Evolutionary conservation across 176 grass and related monocot species (phyloP).

Genomic region (Thinopyrum elongatum): DNA sequence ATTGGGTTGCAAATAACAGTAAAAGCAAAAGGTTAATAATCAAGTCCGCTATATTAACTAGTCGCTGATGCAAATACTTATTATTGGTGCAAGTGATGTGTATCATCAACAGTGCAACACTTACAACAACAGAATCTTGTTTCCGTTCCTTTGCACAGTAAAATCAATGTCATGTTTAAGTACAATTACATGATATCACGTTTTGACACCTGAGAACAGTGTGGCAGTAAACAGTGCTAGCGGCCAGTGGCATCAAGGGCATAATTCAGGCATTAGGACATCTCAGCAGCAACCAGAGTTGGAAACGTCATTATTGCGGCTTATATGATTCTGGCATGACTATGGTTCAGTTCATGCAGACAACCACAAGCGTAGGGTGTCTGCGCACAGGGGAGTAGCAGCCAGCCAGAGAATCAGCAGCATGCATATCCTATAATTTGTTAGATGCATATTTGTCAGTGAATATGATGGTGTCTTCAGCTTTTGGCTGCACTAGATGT

Average conservation of each 20-base stretch:
- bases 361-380: not conserved
- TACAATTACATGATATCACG: not conserved
- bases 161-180: not conserved
- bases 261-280: slow-evolving; percentile 2
- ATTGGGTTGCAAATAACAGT: slow-evolving; percentile 5
- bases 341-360: not conserved
- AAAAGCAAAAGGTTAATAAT: not conserved
- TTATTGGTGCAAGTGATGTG: not conserved
- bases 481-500: not conserved
- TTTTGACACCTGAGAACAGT: not conserved
- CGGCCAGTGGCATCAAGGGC: not conserved
- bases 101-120: not conserved
- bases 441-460: not conserved
- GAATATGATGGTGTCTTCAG: not conserved
- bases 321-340: slow-evolving; percentile 5
- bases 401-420: not conserved
- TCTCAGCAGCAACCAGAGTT: slow-evolving; percentile 1
- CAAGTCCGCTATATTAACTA: not conserved
- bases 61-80: not conserved
- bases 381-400: not conserved
- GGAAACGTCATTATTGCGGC: not conserved
- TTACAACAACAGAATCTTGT: not conserved
- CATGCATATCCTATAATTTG: not conserved
- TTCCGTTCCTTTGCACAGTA: not conserved
- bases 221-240: slow-evolving; percentile 5